Percentiles rank a stretch among this genome's conserved stretches.
phyloP scores from a whole-genome alignment of 345 rosid species.

The Pistacia vera region DNA sequence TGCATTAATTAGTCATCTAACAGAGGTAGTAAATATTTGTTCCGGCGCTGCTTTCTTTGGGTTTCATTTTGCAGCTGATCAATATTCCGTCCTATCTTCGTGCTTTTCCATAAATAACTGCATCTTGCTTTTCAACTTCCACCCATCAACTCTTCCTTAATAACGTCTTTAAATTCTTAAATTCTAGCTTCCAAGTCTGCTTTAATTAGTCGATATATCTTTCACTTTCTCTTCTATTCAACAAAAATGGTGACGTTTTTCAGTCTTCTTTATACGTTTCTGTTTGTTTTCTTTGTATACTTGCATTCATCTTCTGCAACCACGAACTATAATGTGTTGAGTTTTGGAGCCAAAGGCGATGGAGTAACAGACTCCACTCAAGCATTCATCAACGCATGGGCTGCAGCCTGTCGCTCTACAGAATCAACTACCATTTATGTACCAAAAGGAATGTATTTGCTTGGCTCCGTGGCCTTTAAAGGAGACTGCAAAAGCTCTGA shows the following conservation, averaged over 20 bases:
- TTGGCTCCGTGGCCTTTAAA: not conserved
- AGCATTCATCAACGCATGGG: not conserved
- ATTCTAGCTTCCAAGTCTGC: no score
- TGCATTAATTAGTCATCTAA: not conserved
- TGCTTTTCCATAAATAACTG: not conserved
- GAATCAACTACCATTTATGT: not conserved
- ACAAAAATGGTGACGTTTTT: not conserved
- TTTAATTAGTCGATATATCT: not conserved
- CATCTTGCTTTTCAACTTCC: not conserved
- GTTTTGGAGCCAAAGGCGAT: not conserved
- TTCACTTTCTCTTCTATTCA: not conserved
- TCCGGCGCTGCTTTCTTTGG: not conserved
- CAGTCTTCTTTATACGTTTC: not conserved
- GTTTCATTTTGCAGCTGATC: not conserved
- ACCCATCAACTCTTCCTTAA: not conserved
- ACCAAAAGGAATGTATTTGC: not conserved
- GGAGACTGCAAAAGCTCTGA: not conserved
- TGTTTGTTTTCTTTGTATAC: not conserved
- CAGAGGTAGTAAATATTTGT: no score
- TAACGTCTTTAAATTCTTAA: not conserved
- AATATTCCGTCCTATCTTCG: not conserved
- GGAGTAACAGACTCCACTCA: not conserved
- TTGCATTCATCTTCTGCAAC: not conserved
- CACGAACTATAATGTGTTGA: not conserved
- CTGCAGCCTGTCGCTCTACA: not conserved